phyloP scores from a whole-genome alignment of 805 yeast genomes.

The Teunomyces tritomae region DNA sequence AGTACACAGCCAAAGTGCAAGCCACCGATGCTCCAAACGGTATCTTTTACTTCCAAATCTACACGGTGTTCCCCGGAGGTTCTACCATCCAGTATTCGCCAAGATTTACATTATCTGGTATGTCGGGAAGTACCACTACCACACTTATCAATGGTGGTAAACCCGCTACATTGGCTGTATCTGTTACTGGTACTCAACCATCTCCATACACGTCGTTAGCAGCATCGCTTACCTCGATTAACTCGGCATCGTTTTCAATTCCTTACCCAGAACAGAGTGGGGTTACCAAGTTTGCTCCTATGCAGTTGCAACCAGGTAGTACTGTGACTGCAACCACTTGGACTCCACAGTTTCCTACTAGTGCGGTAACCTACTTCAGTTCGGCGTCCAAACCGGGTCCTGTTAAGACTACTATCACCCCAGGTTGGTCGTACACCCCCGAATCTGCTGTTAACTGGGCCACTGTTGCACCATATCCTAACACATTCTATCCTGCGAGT shows the following conservation, averaged over 20 bases:
- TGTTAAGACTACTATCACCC: slow-evolving; percentile 67
- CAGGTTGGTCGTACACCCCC: slow-evolving; percentile 77
- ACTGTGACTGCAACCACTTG: slow-evolving; percentile 64
- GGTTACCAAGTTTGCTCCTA: slow-evolving; percentile 77
- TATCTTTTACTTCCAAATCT: slow-evolving; percentile 67
- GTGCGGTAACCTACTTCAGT: slow-evolving; percentile 56
- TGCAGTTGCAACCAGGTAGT: slow-evolving; percentile 86
- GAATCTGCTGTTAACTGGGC: slow-evolving; percentile 68
- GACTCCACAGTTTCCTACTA: slow-evolving; percentile 64
- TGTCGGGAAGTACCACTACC: slow-evolving; percentile 61
- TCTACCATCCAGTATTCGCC: slow-evolving; percentile 62
- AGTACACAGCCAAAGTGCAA: slow-evolving; percentile 44
- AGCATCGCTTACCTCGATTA: slow-evolving; percentile 18
- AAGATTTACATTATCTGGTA: slow-evolving; percentile 63
- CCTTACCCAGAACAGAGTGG: slow-evolving; percentile 83
- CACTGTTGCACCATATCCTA: slow-evolving; percentile 66
- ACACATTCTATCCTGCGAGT: slow-evolving; percentile 62
- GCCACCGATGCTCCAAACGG: slow-evolving; percentile 59
- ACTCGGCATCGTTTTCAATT: slow-evolving; percentile 54
- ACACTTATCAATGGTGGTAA: slow-evolving; percentile 6
- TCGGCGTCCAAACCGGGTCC: slow-evolving; percentile 45
- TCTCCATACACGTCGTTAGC: slow-evolving; percentile 38
- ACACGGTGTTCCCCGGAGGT: slow-evolving; percentile 39
- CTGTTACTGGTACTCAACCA: slow-evolving; percentile 41
- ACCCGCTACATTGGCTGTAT: slow-evolving; percentile 16